Conservation (phyloP, 768 basidiomycete genomes). For the Scleroderma bovista region DNA sequence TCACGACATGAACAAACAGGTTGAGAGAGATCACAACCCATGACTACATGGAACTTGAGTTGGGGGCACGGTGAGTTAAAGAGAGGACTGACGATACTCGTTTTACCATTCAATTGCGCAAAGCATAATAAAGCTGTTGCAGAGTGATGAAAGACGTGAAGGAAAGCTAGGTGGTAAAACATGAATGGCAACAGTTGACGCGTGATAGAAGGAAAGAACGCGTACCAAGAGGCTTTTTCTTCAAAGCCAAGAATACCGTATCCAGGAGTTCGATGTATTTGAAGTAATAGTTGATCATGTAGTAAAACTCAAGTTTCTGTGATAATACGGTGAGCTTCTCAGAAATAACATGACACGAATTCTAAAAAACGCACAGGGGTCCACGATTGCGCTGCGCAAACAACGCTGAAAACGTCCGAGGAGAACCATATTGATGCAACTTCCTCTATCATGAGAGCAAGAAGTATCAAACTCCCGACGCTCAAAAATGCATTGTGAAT, state of each 20-base stretch:
- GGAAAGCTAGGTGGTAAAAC: conserved; percentile 57
- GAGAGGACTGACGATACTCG: conserved; percentile 71
- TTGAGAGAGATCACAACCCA: conserved; percentile 95
- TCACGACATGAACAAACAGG: conserved; percentile 89
- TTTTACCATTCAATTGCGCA: conserved; percentile 89
- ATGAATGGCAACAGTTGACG: conserved; percentile 4
- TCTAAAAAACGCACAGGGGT: conserved; percentile 60
- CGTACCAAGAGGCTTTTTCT: conserved; percentile 96
- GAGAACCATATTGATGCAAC: conserved; percentile 74
- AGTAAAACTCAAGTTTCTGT: conserved; percentile 90
- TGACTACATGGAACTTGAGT: conserved; percentile 49
- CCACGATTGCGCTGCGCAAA: conserved; percentile 79
- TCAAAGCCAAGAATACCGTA: conserved; percentile 94
- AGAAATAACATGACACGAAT: conserved; percentile 2
- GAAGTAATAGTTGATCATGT: conserved; percentile 99
- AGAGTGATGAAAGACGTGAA: conserved; percentile 99
- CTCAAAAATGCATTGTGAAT: conserved; percentile 88
- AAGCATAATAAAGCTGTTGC: conserved; percentile 95
- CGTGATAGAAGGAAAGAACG: conserved; percentile 5
- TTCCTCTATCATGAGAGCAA: conserved; percentile 89
- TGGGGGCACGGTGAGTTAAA: not conserved
- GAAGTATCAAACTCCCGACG: conserved; percentile 74
- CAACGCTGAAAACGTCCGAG: conserved; percentile 65
- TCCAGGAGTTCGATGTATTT: conserved; percentile 96
- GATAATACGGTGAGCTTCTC: not conserved